Percentiles rank a stretch among this genome's conserved stretches.
These are phyloP conservation scores for Didymella pinodella DNA, from an alignment of 2,329 filamentous ascomycete genomes.

Conservation along the genomic window DNA sequence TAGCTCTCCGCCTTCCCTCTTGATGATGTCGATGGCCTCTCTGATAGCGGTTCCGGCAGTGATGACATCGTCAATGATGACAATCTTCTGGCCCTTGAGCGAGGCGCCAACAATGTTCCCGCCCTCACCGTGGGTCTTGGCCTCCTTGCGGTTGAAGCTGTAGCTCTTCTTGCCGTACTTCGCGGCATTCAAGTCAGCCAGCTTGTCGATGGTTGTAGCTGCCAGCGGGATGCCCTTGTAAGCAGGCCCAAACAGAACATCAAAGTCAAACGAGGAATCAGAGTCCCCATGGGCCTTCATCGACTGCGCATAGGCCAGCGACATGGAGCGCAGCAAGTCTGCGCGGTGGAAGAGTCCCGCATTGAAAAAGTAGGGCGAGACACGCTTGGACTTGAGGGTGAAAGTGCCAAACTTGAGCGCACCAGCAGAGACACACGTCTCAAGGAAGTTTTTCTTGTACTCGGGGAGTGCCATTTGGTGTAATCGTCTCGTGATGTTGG, in stretches of 20 bases:
- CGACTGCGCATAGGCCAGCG: slow-evolving; percentile 78
- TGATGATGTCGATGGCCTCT: slow-evolving; percentile 90
- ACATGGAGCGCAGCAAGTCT: slow-evolving; percentile 77
- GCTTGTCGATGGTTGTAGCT: slow-evolving; percentile 76
- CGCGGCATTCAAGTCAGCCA: slow-evolving; percentile 71
- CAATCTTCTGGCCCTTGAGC: slow-evolving; percentile 81
- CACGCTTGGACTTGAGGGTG: slow-evolving; percentile 89
- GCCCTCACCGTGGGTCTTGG: slow-evolving; percentile 94
- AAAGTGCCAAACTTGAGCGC: slow-evolving; percentile 84
- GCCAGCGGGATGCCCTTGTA: slow-evolving; percentile 98
- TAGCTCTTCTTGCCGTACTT: slow-evolving; percentile 78
- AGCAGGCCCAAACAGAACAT: slow-evolving; percentile 90
- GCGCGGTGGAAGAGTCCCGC: slow-evolving; percentile 88
- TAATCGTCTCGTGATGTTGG: neutral
- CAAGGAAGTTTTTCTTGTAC: slow-evolving; percentile 74
- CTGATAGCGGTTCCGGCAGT: slow-evolving; percentile 94
- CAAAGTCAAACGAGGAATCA: slow-evolving; percentile 66
- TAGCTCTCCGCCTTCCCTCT: slow-evolving; percentile 81
- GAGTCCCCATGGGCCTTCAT: slow-evolving; percentile 57
- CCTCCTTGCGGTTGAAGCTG: slow-evolving; percentile 94
- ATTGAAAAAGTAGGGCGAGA: slow-evolving; percentile 97
- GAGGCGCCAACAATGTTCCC: slow-evolving; percentile 89
- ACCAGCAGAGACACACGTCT: slow-evolving; percentile 70
- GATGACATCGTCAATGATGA: slow-evolving; percentile 97
- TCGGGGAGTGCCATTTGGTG: slow-evolving; percentile 41